A percentile compares a stretch with the other conserved stretches of the same genome.
Conservation (phyloP, 148 eudicot species). For the Camellia sinensis region DNA sequence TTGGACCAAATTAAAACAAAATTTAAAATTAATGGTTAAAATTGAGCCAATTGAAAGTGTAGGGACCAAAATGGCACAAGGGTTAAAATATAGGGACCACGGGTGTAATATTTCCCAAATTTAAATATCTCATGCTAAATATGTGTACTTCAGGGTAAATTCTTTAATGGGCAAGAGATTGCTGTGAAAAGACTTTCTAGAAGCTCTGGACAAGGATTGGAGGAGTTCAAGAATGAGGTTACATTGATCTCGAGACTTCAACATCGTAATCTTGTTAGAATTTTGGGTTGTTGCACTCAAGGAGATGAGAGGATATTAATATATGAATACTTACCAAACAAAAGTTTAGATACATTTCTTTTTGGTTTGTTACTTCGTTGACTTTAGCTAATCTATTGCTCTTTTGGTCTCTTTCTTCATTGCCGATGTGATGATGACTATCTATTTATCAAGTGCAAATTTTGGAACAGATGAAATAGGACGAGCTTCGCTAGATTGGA, state of each 20-base stretch:
- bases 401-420: neutral
- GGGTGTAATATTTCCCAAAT: too few relatives aligned
- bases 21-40: too few relatives aligned
- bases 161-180: conserved; percentile 7
- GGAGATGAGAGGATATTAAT: neutral
- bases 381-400: neutral
- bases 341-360: neutral
- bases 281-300: neutral
- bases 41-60: too few relatives aligned
- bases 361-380: neutral
- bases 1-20: too few relatives aligned
- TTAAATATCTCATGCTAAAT: too few relatives aligned
- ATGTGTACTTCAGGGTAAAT: neutral
- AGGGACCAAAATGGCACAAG: too few relatives aligned
- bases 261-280: neutral
- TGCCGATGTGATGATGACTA: neutral
- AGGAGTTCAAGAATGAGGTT: conserved; percentile 1
- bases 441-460: neutral
- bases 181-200: conserved; percentile 2
- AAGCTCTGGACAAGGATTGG: neutral
- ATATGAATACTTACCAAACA: neutral
- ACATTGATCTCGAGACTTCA: neutral
- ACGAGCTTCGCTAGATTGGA: neutral
- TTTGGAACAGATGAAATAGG: neutral
- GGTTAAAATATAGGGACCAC: too few relatives aligned